Evolutionary conservation across 2,329 filamentous ascomycete species (phyloP).

Genomic region (Scedosporium aurantiacum): DNA sequence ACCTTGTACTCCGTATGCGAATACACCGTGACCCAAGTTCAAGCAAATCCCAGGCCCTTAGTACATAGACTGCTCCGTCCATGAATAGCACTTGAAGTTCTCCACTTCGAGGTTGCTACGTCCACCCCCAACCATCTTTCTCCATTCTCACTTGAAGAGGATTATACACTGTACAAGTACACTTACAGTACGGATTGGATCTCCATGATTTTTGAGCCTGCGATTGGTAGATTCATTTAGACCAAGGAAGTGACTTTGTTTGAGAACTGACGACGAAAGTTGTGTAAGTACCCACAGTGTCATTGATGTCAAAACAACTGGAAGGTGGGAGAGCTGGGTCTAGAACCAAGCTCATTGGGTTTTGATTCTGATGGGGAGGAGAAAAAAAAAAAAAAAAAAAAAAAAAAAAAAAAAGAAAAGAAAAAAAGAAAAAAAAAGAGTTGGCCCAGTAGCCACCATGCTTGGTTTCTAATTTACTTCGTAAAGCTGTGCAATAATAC

Average conservation of each 20-base stretch:
- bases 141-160: too few species aligned
- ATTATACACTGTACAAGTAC: too few species aligned
- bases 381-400: not conserved
- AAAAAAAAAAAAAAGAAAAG: too few species aligned
- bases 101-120: not conserved
- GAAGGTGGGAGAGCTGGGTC: not conserved
- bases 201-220: not conserved
- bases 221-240: not conserved
- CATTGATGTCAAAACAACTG: not conserved
- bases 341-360: not conserved
- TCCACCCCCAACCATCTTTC: too few species aligned
- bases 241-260: not conserved
- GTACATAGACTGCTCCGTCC: not conserved
- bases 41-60: not conserved
- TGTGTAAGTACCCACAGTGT: not conserved
- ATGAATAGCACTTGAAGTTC: not conserved
- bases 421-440: too few species aligned
- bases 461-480: too few species aligned
- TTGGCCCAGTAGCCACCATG: too few species aligned
- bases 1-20: constrained; percentile 2
- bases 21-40: not conserved
- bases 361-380: not conserved
- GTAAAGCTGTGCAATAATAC: too few species aligned
- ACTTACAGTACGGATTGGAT: not conserved
- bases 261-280: not conserved